Evolutionary conservation across 2,329 filamentous ascomycete genomes (phyloP), one percentile per base, ranked within the genome.

Genomic region (Calonectria crousiana): DNA sequence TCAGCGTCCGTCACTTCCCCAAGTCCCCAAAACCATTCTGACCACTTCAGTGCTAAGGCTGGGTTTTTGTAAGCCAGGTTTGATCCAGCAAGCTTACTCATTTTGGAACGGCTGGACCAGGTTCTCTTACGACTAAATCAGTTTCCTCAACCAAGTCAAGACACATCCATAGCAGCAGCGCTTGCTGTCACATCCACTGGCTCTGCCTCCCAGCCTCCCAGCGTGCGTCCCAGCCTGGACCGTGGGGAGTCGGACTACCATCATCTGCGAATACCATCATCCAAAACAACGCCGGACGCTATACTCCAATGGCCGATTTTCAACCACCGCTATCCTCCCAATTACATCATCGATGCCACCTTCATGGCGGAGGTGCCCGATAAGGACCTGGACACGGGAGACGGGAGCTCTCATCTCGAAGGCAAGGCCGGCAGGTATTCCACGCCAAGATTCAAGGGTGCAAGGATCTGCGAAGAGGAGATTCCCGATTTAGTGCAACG

Each of bases 401-500:
- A 53, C 26, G 26, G 38, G 36, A 58, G 44, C 18, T 28, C 26
- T 23, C 32, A 53, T 14, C 10, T 10, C 4, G 47, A 34, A 23
- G 14, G 28, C 23, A 53, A 53, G 36, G 26, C 6, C 13, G 47
- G 34, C 6, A 56, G 49, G 49, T 53, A 67, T 28, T 14, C 18
- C 18, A 11, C 44, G 4, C n/a, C 67, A 13, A 58, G 38, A 28
- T 36, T 18, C 28, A 68, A 47, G 23, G 52, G 51, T 32, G 52
- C 34, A 18, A 64, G 67, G 16, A 65, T 78, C 8, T 73, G 80
- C 9, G 79, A 81, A 32, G 79, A 80, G 60, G 74, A 73, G 20
- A 78, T 80, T 3, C 76, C 78, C 6, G 60, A 69, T 5, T 76
- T 81, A 14, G 74, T 80, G 28, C 78, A 80, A 32, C 74, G 76